phyloP scores from a whole-genome alignment of 176 grass and related monocot species.

The Oryza rufipogon region DNA sequence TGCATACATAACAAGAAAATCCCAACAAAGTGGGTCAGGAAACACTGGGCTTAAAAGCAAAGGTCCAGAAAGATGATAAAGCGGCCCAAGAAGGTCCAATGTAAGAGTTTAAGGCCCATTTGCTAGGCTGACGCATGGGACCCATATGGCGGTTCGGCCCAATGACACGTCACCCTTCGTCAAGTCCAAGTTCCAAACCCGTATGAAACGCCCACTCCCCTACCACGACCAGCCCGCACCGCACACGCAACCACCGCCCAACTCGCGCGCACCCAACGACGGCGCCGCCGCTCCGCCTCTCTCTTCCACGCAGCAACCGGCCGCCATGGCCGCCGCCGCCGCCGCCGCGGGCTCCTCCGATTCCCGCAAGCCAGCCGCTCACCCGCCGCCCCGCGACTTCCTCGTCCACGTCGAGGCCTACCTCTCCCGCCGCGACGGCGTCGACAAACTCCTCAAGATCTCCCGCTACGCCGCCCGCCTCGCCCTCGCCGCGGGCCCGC shows the following conservation, averaged over 20 bases:
- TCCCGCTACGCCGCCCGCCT: slow-evolving; percentile 85
- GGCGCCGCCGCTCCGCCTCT: not conserved
- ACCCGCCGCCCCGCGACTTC: slow-evolving; percentile 61
- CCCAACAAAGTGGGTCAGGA: too few species aligned
- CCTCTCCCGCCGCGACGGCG: slow-evolving; percentile 86
- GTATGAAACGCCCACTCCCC: not conserved
- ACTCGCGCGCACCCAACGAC: not conserved
- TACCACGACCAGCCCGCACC: not conserved
- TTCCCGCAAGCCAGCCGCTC: slow-evolving; percentile 10
- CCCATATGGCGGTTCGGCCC: not conserved
- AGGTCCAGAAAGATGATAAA: too few species aligned
- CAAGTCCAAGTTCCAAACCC: slow-evolving; percentile 27
- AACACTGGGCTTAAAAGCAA: too few species aligned
- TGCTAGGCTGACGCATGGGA: not conserved
- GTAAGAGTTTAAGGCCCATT: not conserved
- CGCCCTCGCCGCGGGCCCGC: slow-evolving; percentile 55
- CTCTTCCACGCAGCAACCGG: not conserved
- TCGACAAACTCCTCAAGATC: slow-evolving; percentile 99
- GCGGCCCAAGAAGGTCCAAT: not conserved
- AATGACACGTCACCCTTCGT: not conserved
- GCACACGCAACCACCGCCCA: slow-evolving; percentile 25
- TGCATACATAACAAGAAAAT: too few species aligned
- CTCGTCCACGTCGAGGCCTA: slow-evolving; percentile 86
- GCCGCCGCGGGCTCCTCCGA: slow-evolving; percentile 3
- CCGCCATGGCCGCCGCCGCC: slow-evolving; percentile 32